Evolutionary conservation across 441 rosid species (phyloP), one percentile per base, ranked within the genome.

Genomic region (Aquilaria agallochum): DNA sequence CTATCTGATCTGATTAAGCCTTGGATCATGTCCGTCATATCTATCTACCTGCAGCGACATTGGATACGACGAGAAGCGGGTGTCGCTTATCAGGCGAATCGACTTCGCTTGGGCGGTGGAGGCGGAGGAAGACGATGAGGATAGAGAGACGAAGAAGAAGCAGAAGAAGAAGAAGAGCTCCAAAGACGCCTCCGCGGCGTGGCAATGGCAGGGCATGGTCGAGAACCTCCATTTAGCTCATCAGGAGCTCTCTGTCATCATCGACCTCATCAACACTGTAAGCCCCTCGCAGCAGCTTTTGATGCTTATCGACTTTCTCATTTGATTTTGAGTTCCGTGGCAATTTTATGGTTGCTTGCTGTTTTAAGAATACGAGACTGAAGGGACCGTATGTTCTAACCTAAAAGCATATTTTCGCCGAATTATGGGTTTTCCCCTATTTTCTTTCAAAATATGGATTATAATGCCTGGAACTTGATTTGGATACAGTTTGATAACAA

Each of bases 21-120:
- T 36, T 36, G 6, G 7, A 53, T 48, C 27, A 49, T 59, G 52
- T 32, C n/a, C 49, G 31, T 36, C 49, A 5, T 8, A 36, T 36
- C 7, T 8, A 36, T 36, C 42, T 36, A 36, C 44, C 59, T 63
- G 34, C 68, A 92, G 96, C 59, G 96, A 89, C 57, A 77, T 86
- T 6, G 83, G 76, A 30, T 84, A 89, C 55, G 97, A 94, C n/a
- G 99, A 94, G 77, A 91, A 91, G 82, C 75, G 86, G 74, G 92
- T 79, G 1, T 87, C 96, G 12, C 63, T 86, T 74, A 94, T 89
- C 46, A 83, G 95, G 68, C 74, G 87, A 33, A 78, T 94, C 52
- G 97, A 90, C 75, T 94, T 94, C 55, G 97, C 90, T 1, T 90
- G 96, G 98, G 98, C 96, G 2, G 72, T 90, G 65, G 95, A 90